Evolutionary conservation across 1,139 yeast species (phyloP).

Genomic region (Geotrichum reessii): DNA sequence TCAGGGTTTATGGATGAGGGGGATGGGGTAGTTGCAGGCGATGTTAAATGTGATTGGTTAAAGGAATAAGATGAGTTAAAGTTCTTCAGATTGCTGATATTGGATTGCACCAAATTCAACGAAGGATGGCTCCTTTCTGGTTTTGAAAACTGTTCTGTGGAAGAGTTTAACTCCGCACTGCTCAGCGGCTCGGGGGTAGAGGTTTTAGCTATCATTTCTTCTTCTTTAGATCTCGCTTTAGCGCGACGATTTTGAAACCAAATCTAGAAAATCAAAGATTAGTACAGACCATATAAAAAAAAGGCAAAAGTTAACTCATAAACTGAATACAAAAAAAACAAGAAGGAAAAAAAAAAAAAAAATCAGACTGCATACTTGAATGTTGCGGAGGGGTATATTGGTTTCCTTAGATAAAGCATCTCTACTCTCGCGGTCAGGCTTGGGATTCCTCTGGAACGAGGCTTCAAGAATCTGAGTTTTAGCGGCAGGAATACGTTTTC

Average conservation of each 20-base stretch:
- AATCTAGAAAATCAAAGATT: slow-evolving; percentile 23
- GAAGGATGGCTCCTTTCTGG: slow-evolving; percentile 7
- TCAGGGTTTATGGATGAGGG: slow-evolving; percentile 13
- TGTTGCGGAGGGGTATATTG: slow-evolving; percentile 30
- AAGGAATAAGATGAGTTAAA: slow-evolving; percentile 2
- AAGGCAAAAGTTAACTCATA: neutral
- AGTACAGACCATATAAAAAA: too few relatives aligned
- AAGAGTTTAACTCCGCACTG: neutral
- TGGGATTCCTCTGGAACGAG: slow-evolving; percentile 29
- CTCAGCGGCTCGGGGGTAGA: slow-evolving; percentile 6
- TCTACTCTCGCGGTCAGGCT: slow-evolving; percentile 30
- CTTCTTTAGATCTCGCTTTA: slow-evolving; percentile 26
- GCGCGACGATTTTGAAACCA: slow-evolving; percentile 36
- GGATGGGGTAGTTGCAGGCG: slow-evolving; percentile 15
- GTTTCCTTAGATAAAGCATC: slow-evolving; percentile 27
- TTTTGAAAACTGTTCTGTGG: neutral
- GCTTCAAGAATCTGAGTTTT: slow-evolving; percentile 29
- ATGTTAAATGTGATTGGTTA: slow-evolving; percentile 7
- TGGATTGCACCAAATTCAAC: slow-evolving; percentile 9
- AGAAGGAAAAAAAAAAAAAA: neutral
- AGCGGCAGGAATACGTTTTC: slow-evolving; percentile 30
- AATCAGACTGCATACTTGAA: slow-evolving; percentile 22
- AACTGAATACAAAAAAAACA: neutral
- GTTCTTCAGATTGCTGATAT: slow-evolving; percentile 1
- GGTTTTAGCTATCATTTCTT: slow-evolving; percentile 20